Conservation (phyloP, 306 rosid species). For the Vicia faba region DNA sequence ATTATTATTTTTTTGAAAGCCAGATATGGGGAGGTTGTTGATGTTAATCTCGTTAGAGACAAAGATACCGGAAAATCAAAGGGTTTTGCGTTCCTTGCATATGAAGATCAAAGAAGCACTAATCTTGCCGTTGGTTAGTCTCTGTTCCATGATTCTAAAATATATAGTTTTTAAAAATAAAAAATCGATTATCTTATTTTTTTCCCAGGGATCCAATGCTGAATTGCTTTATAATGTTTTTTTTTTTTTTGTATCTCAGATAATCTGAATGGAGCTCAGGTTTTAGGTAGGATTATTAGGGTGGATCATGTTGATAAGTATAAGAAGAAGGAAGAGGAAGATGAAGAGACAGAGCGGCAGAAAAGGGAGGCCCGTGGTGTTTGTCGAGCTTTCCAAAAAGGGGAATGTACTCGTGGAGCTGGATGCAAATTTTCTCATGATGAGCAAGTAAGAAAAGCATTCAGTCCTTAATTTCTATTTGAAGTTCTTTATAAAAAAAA, state of each 20-base stretch:
- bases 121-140: conserved; percentile 83
- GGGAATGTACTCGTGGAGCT: conserved; percentile 91
- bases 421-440: conserved; percentile 90
- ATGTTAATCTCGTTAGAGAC: conserved; percentile 88
- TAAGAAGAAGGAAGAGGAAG: conserved; percentile 93
- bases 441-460: conserved; percentile 61
- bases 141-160: background rate
- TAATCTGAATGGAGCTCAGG: conserved; percentile 87
- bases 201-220: background rate
- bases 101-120: conserved; percentile 93
- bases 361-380: conserved; percentile 92
- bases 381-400: conserved; percentile 92
- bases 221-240: background rate
- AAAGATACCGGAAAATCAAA: conserved; percentile 89
- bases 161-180: background rate
- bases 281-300: conserved; percentile 76
- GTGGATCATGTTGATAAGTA: conserved; percentile 86
- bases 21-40: conserved; percentile 89
- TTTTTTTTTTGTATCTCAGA: conserved; percentile 44
- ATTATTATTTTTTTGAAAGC: background rate
- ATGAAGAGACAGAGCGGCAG: conserved; percentile 75
- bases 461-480: background rate
- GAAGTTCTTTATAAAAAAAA: background rate
- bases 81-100: conserved; percentile 89
- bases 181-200: background rate